phyloP scores from a whole-genome alignment of 2,329 filamentous ascomycete species.

The Ascochyta rabiei region DNA sequence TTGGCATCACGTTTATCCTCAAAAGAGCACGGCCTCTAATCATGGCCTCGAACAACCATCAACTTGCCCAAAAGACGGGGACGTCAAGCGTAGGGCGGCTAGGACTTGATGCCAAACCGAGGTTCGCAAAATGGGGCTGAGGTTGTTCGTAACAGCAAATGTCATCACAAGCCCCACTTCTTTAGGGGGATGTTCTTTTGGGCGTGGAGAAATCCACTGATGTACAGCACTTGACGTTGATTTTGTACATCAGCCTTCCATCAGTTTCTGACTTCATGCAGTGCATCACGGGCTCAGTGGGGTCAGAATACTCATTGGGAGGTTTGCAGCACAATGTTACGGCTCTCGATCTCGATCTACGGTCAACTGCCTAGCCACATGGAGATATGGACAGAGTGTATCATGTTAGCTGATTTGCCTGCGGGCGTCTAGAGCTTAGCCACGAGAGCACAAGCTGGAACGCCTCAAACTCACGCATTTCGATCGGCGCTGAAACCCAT shows the following conservation, averaged over 20 bases:
- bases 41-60: not conserved
- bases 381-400: slow-evolving; percentile 7
- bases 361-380: slow-evolving; percentile 10
- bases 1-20: not conserved
- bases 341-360: slow-evolving; percentile 14
- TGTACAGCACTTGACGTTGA: slow-evolving; percentile 12
- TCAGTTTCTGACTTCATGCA: slow-evolving; percentile 8
- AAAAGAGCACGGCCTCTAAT: not conserved
- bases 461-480: not conserved
- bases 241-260: slow-evolving; percentile 13
- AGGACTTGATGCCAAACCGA: not conserved
- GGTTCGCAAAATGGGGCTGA: not conserved
- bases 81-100: not conserved
- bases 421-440: slow-evolving; percentile 13
- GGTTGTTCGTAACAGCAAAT: not conserved
- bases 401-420: slow-evolving; percentile 13
- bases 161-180: slow-evolving; percentile 6
- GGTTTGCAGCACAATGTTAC: slow-evolving; percentile 3
- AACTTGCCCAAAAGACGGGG: not conserved
- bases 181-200: not conserved
- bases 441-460: slow-evolving; percentile 8
- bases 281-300: slow-evolving; percentile 10
- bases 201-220: slow-evolving; percentile 5
- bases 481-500: not conserved
- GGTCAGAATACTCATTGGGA: slow-evolving; percentile 2